Conservation (phyloP, 192 early-diverging fungal species). For the Umbelopsis isabellina region DNA sequence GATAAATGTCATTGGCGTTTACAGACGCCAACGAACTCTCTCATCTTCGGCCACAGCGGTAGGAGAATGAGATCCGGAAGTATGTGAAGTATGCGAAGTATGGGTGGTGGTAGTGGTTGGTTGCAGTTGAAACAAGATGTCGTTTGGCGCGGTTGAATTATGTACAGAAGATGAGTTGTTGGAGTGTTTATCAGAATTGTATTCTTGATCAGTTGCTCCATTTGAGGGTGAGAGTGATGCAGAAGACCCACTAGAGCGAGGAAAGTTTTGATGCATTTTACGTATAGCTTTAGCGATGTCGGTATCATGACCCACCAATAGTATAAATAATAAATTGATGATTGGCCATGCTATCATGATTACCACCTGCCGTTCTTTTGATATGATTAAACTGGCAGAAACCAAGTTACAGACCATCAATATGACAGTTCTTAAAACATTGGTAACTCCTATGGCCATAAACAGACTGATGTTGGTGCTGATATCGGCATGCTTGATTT, state of each 20-base stretch:
- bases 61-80: no score
- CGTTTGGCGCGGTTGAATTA: no score
- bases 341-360: slow-evolving; percentile 34
- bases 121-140: no score
- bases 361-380: neutral
- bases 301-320: slow-evolving; percentile 36
- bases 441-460: slow-evolving; percentile 26
- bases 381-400: slow-evolving; percentile 31
- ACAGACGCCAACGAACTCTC: no score
- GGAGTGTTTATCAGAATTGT: no score
- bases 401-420: slow-evolving; percentile 33
- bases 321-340: slow-evolving; percentile 33
- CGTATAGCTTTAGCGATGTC: slow-evolving; percentile 27
- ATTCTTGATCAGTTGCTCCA: neutral
- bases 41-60: no score
- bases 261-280: slow-evolving; percentile 2
- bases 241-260: neutral
- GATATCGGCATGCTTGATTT: slow-evolving; percentile 17
- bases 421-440: slow-evolving; percentile 26
- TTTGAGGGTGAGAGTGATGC: neutral
- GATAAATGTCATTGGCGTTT: no score
- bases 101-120: no score
- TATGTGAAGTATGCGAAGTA: no score
- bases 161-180: no score
- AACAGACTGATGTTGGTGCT: slow-evolving; percentile 24